Evolutionary conservation across 371 early-diverging fungal genomes (phyloP).

Genomic region (Mucor indicus): DNA sequence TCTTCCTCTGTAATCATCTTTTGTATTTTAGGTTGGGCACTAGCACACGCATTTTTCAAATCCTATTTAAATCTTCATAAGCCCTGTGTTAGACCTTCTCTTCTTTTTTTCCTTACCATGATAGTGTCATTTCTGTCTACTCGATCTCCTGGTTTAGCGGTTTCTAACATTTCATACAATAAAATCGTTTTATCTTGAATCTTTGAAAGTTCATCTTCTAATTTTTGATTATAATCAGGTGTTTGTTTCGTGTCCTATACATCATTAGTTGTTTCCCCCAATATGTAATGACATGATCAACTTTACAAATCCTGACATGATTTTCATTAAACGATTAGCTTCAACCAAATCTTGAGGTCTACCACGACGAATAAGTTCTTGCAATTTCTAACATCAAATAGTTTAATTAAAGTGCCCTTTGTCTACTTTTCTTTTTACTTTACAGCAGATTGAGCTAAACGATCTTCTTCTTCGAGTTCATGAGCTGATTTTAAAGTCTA

Average conservation of each 20-base stretch:
- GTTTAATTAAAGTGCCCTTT: background rate
- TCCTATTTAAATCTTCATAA: conserved; percentile 39
- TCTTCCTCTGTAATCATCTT: conserved; percentile 60
- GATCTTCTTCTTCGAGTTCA: conserved; percentile 94
- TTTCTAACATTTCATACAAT: conserved; percentile 77
- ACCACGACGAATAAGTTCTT: conserved; percentile 95
- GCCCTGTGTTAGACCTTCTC: conserved; percentile 19
- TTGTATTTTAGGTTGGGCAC: conserved; percentile 75
- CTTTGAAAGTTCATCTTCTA: conserved; percentile 76
- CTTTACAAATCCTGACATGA: conserved; percentile 92
- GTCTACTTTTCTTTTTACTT: background rate
- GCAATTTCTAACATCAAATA: conserved; percentile 70
- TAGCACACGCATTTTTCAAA: conserved; percentile 49
- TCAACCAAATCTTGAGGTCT: conserved; percentile 91
- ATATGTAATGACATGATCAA: background rate
- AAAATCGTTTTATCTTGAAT: conserved; percentile 76
- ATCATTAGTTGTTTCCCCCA: background rate
- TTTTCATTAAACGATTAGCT: conserved; percentile 95
- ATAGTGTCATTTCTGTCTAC: conserved; percentile 64
- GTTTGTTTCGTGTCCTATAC: conserved; percentile 70
- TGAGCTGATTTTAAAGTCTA: conserved; percentile 81
- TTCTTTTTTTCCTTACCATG: conserved; percentile 10
- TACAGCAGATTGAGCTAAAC: conserved; percentile 86
- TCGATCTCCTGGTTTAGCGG: conserved; percentile 61
- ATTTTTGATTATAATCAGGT: conserved; percentile 86